phyloP scores from a whole-genome alignment of 2,329 filamentous ascomycete genomes.

The Apiospora rasikravindrae region DNA sequence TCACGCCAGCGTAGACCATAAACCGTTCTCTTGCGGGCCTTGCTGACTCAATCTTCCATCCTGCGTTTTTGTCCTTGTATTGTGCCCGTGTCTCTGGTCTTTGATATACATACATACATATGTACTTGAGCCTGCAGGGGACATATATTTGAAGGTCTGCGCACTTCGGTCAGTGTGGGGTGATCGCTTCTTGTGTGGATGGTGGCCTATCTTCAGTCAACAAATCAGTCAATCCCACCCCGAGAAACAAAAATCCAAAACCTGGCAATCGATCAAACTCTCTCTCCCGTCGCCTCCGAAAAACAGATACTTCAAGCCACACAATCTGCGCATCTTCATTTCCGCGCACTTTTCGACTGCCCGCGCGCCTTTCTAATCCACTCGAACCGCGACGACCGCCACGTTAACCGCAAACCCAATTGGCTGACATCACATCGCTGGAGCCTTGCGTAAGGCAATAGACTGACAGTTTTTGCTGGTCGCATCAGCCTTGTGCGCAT shows the following conservation, averaged over 20 bases:
- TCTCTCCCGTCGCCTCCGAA: not conserved
- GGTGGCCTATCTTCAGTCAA: slow-evolving; percentile 8
- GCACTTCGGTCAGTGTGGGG: slow-evolving; percentile 14
- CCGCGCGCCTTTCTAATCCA: not conserved
- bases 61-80: slow-evolving; percentile 8
- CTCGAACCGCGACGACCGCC: slow-evolving; percentile 3
- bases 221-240: not conserved
- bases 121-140: not conserved
- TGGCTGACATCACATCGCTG: not conserved
- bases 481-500: slow-evolving; percentile 14
- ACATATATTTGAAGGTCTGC: not conserved
- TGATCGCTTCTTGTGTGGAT: slow-evolving; percentile 8
- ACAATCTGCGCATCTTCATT: not conserved
- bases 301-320: not conserved
- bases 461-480: not conserved
- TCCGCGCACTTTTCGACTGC: not conserved
- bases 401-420: not conserved
- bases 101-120: not conserved
- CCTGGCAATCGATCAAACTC: not conserved
- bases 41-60: not conserved
- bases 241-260: not conserved
- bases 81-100: slow-evolving; percentile 14
- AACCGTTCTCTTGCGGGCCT: not conserved
- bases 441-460: slow-evolving; percentile 10
- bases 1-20: not conserved